phyloP scores from a whole-genome alignment of 768 basidiomycete genomes.

The Leccinum subgranulosum region DNA sequence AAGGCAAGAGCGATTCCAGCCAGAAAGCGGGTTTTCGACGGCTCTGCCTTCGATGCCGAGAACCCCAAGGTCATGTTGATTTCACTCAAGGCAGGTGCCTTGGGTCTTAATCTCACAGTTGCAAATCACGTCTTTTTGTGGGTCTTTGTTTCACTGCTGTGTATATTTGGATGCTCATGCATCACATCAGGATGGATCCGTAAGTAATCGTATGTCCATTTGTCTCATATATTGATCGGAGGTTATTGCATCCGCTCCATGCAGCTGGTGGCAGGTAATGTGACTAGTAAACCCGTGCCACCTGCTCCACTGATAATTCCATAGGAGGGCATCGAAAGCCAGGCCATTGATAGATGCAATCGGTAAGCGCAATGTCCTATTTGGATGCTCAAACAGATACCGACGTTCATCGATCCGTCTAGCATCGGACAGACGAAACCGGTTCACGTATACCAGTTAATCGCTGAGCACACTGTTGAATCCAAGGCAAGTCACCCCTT shows the following conservation, averaged over 20 bases:
- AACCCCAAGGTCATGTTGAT: constrained; percentile 84
- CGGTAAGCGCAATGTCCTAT: constrained; percentile 37
- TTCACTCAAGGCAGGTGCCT: constrained; percentile 82
- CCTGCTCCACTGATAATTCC: constrained; percentile 9
- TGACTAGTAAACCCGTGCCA: neutral
- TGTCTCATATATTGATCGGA: constrained; percentile 11
- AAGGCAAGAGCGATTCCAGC: constrained; percentile 27
- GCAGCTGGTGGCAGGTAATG: constrained; percentile 74
- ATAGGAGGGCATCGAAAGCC: constrained; percentile 79
- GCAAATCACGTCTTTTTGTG: constrained; percentile 85
- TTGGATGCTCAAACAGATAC: neutral
- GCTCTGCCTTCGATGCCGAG: constrained; percentile 25
- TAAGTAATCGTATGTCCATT: constrained; percentile 38
- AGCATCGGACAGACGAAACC: constrained; percentile 79
- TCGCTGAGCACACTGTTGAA: constrained; percentile 88
- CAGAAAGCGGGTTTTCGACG: constrained; percentile 16
- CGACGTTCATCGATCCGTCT: constrained; percentile 1
- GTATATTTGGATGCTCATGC: constrained; percentile 3
- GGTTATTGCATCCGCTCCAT: neutral
- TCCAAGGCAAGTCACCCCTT: constrained; percentile 54
- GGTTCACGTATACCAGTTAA: constrained; percentile 86
- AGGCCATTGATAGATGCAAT: constrained; percentile 80
- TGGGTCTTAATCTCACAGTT: constrained; percentile 85
- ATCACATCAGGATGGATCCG: constrained; percentile 70
- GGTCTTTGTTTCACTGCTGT: constrained; percentile 25